Conservation (phyloP, 75 land plant species). For the Pinus albicaulis region DNA sequence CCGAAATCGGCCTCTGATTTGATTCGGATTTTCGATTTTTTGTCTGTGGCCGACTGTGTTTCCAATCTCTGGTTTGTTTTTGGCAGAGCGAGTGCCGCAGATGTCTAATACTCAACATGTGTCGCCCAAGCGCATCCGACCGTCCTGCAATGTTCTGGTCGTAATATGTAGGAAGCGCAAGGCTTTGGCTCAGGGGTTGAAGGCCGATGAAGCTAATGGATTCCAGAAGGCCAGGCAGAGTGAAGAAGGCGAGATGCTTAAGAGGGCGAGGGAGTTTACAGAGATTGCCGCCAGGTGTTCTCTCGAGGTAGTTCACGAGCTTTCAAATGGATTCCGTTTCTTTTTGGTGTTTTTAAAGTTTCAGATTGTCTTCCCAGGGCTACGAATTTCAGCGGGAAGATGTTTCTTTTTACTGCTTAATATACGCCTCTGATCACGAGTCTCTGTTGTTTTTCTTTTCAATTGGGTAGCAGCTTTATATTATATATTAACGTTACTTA, state of each 20-base stretch:
- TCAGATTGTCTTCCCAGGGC: no score
- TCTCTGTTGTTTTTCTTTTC: not conserved
- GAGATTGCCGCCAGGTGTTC: not conserved
- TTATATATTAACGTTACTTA: not conserved
- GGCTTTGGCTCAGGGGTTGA: not conserved
- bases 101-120: conserved; percentile 6
- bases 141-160: conserved; percentile 1
- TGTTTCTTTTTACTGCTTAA: not conserved
- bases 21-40: not conserved
- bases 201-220: not conserved
- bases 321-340: not conserved
- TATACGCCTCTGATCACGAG: not conserved
- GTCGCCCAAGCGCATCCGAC: conserved; percentile 1
- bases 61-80: no score
- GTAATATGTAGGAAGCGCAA: conserved; percentile 3
- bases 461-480: not conserved
- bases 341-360: not conserved
- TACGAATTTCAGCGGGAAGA: no score
- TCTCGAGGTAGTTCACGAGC: conserved; percentile 3
- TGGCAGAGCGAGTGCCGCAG: no score
- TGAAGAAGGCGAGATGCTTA: not conserved
- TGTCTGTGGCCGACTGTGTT: not conserved
- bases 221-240: not conserved
- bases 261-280: not conserved
- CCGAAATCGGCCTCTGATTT: not conserved